phyloP scores from a whole-genome alignment of 768 basidiomycete genomes.

The Termitomyces sp. region DNA sequence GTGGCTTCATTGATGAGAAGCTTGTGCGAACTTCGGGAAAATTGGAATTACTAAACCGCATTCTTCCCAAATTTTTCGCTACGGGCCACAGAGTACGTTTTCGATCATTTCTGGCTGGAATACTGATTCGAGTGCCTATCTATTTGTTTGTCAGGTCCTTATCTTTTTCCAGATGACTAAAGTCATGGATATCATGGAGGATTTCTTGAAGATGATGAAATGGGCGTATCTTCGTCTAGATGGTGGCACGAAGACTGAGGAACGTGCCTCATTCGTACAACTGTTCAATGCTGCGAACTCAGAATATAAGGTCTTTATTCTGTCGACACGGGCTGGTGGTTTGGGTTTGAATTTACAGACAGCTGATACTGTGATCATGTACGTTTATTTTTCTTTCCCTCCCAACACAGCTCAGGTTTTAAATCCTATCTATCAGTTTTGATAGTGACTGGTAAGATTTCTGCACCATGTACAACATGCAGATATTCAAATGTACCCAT shows the following conservation, averaged over 20 bases:
- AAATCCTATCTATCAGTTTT: conserved; percentile 41
- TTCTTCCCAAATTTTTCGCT: conserved; percentile 91
- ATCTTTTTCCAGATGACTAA: conserved; percentile 99
- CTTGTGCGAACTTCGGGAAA: conserved; percentile 88
- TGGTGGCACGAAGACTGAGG: conserved; percentile 94
- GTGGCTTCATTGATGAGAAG: conserved; percentile 76
- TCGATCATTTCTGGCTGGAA: background rate
- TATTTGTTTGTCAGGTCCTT: conserved; percentile 57
- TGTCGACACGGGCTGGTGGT: conserved; percentile 92
- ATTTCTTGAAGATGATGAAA: conserved; percentile 83
- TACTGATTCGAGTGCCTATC: conserved; percentile 5
- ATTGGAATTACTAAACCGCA: conserved; percentile 84
- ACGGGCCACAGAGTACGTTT: conserved; percentile 79
- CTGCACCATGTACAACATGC: background rate
- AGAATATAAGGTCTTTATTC: conserved; percentile 86
- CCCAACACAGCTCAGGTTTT: conserved; percentile 1
- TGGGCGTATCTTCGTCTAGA: conserved; percentile 92
- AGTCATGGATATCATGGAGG: conserved; percentile 98
- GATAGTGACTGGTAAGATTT: conserved; percentile 64
- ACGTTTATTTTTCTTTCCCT: conserved; percentile 23
- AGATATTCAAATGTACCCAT: background rate
- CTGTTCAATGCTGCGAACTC: conserved; percentile 88
- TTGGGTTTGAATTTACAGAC: conserved; percentile 93
- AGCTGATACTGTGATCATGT: conserved; percentile 96
- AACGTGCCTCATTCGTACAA: conserved; percentile 82